Evolutionary conservation across 352 stramenopile genomes (phyloP).

Genomic region (Globisporangium takayamanum): DNA sequence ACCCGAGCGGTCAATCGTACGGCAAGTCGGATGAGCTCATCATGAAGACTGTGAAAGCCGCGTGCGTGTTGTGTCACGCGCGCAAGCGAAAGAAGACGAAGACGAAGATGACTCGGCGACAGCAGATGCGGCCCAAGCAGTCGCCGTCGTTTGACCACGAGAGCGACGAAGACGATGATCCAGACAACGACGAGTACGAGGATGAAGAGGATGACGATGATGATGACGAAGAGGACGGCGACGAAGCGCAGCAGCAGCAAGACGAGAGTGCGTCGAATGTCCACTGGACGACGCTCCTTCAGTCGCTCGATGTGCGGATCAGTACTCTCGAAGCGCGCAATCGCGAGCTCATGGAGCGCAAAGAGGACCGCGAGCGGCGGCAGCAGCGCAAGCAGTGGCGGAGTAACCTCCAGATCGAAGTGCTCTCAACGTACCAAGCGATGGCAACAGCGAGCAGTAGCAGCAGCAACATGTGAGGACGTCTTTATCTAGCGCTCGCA

Average conservation of each 20-base stretch:
- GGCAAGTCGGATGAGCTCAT: conserved; percentile 14
- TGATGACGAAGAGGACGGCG: conserved; percentile 17
- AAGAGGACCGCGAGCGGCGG: conserved; percentile 40
- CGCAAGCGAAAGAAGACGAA: conserved; percentile 6
- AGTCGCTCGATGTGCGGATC: conserved; percentile 33
- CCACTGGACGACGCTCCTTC: conserved; percentile 17
- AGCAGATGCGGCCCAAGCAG: neutral
- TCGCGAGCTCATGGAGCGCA: conserved; percentile 36
- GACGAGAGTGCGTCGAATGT: neutral
- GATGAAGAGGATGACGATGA: conserved; percentile 16
- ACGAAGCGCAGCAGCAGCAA: conserved; percentile 8
- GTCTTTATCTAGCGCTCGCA: neutral
- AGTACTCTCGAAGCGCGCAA: conserved; percentile 36
- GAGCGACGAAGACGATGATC: neutral
- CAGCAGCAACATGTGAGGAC: neutral
- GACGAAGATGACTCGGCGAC: neutral
- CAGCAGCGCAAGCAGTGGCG: conserved; percentile 21
- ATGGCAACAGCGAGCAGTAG: neutral
- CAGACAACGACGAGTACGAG: conserved; percentile 18
- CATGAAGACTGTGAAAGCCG: conserved; percentile 11
- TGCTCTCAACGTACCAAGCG: conserved; percentile 8
- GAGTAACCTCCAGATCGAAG: conserved; percentile 15
- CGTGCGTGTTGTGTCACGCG: conserved; percentile 9
- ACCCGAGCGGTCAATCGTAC: conserved; percentile 13
- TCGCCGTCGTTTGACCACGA: neutral